A percentile compares a stretch with the other conserved stretches of the same genome.
Conservation (phyloP, 2,329 filamentous ascomycete species). For the Alternaria sp. region DNA sequence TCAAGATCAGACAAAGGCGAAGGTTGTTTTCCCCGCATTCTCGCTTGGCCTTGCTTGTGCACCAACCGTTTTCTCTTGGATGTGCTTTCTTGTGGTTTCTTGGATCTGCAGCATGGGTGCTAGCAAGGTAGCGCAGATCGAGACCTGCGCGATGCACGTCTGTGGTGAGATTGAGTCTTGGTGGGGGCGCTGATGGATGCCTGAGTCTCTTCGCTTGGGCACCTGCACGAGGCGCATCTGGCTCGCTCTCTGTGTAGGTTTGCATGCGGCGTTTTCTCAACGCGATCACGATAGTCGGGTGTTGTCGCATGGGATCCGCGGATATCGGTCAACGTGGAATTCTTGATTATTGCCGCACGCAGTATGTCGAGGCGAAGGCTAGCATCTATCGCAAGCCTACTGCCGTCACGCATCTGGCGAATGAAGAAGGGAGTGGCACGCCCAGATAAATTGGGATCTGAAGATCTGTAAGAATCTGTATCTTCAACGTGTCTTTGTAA, state of each 20-base stretch:
- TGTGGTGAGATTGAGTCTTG: neutral
- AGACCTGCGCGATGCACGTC: neutral
- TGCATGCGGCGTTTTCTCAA: neutral
- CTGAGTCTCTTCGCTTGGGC: neutral
- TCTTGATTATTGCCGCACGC: neutral
- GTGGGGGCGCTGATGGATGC: neutral
- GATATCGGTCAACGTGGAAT: neutral
- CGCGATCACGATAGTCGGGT: neutral
- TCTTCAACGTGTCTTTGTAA: neutral
- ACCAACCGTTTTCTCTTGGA: neutral
- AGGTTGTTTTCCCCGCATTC: conserved; percentile 3
- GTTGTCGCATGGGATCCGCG: neutral
- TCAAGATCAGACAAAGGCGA: neutral
- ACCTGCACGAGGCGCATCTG: neutral
- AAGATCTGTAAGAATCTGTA: neutral
- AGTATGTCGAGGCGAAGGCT: neutral
- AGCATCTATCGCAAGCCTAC: neutral
- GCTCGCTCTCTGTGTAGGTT: neutral
- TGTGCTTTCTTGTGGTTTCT: neutral
- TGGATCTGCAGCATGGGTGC: neutral
- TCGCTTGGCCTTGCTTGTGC: conserved; percentile 1
- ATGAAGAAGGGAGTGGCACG: neutral
- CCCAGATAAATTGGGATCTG: neutral
- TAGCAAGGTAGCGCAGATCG: neutral
- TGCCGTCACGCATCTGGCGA: neutral